These are phyloP conservation scores for Beauveria brongniartii DNA, from an alignment of 2,329 filamentous ascomycete genomes.

Conservation along the genomic window DNA sequence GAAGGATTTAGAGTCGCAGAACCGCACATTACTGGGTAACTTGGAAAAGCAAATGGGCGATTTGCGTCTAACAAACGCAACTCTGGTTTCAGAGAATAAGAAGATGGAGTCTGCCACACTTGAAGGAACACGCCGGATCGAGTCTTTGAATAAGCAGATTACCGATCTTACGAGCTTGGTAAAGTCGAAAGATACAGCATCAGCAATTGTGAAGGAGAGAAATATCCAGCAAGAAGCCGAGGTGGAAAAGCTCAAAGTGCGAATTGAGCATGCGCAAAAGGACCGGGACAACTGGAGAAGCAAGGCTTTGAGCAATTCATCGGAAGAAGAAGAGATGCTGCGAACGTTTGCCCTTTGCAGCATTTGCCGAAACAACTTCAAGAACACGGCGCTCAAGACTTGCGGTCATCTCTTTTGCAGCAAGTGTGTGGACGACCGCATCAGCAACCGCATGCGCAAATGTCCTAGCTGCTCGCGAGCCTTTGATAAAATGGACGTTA, in stretches of 20 bases:
- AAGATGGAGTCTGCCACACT: slow-evolving; percentile 62
- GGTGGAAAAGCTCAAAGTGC: slow-evolving; percentile 68
- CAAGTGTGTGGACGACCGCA: slow-evolving; percentile 79
- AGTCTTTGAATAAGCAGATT: slow-evolving; percentile 68
- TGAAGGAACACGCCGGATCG: slow-evolving; percentile 62
- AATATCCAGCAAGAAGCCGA: slow-evolving; percentile 62
- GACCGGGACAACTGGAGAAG: slow-evolving; percentile 79
- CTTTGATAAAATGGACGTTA: slow-evolving; percentile 85
- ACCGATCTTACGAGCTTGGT: slow-evolving; percentile 66
- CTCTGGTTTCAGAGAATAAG: slow-evolving; percentile 63
- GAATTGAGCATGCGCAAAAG: slow-evolving; percentile 70
- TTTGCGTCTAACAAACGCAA: slow-evolving; percentile 68
- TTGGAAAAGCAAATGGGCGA: slow-evolving; percentile 88
- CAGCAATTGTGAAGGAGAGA: slow-evolving; percentile 43
- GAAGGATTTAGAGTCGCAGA: slow-evolving; percentile 80
- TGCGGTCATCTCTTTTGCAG: slow-evolving; percentile 95
- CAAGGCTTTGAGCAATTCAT: slow-evolving; percentile 73
- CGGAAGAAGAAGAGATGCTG: slow-evolving; percentile 75
- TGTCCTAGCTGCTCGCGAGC: slow-evolving; percentile 89
- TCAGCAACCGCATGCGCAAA: slow-evolving; percentile 85
- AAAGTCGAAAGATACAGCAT: slow-evolving; percentile 63
- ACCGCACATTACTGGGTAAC: slow-evolving; percentile 67
- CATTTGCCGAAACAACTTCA: slow-evolving; percentile 87
- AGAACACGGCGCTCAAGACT: slow-evolving; percentile 86
- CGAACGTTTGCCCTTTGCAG: slow-evolving; percentile 64